Base-by-base conservation (phyloP, 345 rosid genomes). In the Heritiera fomes region DNA sequence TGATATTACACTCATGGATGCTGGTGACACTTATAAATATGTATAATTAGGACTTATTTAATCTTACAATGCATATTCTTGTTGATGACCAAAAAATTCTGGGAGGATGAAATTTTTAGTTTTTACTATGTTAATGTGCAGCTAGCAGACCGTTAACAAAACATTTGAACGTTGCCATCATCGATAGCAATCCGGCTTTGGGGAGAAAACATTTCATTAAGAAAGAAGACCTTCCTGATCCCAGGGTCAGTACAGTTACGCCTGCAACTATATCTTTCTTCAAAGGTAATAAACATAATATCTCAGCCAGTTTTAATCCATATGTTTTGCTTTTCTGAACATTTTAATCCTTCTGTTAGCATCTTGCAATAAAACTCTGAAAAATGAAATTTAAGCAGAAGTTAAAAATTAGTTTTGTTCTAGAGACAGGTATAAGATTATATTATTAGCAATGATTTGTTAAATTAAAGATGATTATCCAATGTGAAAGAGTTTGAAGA, bases 191-290 rank as follows among this genome's bases (percentile, higher is more conserved):
- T 90, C 97, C 94, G 74, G 91, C 94, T 75, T 80, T 93, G 82
- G 86, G 83, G 76, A 86, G 83, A 60, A 85, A 83, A 73, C 63
- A 79, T 52, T 41, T 67, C 74, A 87, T 91, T 72, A 89, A 88
- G 78, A 90, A 85, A 82, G 97, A 90, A 9, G 86, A 87, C 71
- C 88, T 87, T 43, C 99, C 98, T 78, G 99, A 93, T 88, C 87
- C 96, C 0, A 89, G 99, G 86, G 99, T 95, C 88, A 93, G 98
- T 74, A 90, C 98, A 8, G 92, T 95, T 76, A 93, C 98, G 30
- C 99, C 98, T 78, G 92, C 96, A 30, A 86, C 96, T 13, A 86
- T 92, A 80, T 88, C 97, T 34, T 81, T 87, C 79, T 91, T 95
- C 86, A 90, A 88, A 89, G 98, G 99, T 95, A 89, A n/a, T 30